A percentile compares a stretch with the other conserved stretches of the same genome.
phyloP scores from a whole-genome alignment of 2,329 filamentous ascomycete genomes.

The Teratosphaeria nubilosa region DNA sequence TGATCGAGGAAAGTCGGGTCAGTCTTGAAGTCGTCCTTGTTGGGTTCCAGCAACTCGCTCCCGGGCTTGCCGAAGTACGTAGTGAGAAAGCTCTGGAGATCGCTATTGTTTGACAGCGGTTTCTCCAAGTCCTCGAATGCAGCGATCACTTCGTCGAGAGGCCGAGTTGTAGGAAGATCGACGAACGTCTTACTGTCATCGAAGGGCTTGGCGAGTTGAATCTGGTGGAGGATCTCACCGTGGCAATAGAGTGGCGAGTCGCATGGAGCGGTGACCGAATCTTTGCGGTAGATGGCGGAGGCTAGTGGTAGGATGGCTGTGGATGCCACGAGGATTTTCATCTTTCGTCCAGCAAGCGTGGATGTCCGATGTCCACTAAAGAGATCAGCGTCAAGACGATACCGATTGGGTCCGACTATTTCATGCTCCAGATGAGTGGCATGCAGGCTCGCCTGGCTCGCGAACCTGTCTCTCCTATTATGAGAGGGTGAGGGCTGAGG shows the following conservation, averaged over 20 bases:
- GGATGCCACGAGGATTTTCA: neutral
- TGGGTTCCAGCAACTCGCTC: constrained; percentile 49
- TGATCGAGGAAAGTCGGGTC: constrained; percentile 49
- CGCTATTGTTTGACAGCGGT: constrained; percentile 54
- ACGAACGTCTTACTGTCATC: constrained; percentile 62
- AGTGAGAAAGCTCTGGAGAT: constrained; percentile 51
- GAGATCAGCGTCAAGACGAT: neutral
- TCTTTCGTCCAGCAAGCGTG: neutral
- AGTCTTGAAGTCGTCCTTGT: constrained; percentile 42
- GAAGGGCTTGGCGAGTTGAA: constrained; percentile 55
- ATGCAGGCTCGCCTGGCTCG: too few relatives aligned
- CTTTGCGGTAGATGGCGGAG: constrained; percentile 48
- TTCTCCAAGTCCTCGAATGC: constrained; percentile 51
- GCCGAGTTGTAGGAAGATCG: constrained; percentile 50
- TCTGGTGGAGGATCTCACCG: constrained; percentile 51
- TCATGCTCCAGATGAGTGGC: too few relatives aligned
- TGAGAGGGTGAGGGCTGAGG: too few relatives aligned
- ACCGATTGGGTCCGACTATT: too few relatives aligned
- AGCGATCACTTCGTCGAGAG: constrained; percentile 50
- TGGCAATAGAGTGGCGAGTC: constrained; percentile 59
- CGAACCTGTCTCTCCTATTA: too few relatives aligned
- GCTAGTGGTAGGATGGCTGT: neutral
- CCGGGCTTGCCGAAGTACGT: constrained; percentile 55
- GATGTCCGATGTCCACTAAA: neutral
- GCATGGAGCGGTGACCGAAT: constrained; percentile 52